Conservation (phyloP, 371 early-diverging fungal genomes). For the Mortierella sp. region DNA sequence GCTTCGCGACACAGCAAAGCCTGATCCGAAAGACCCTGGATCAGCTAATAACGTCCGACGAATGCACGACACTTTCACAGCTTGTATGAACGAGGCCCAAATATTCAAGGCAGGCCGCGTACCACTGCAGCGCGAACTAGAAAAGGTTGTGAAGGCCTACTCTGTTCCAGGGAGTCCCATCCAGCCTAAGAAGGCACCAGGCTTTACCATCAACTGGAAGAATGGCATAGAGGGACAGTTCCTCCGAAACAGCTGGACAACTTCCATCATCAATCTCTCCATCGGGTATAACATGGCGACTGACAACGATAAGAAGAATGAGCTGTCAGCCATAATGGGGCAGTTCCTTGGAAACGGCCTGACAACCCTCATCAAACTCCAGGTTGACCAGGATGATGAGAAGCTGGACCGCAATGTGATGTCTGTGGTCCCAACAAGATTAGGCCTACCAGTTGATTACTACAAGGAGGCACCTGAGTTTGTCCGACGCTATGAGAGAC, state of each 20-base stretch:
- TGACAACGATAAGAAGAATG: background rate
- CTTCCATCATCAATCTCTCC: no score
- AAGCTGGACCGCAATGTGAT: constrained; percentile 57
- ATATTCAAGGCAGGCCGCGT: constrained; percentile 56
- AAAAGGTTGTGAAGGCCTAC: constrained; percentile 47
- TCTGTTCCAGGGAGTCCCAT: constrained; percentile 16
- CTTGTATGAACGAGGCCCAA: constrained; percentile 64
- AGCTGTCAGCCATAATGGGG: constrained; percentile 23
- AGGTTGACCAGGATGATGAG: constrained; percentile 53
- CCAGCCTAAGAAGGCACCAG: background rate
- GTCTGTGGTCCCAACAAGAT: constrained; percentile 54
- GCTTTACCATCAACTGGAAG: no score
- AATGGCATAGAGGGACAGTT: no score
- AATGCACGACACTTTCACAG: constrained; percentile 56
- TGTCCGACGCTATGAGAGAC: constrained; percentile 1
- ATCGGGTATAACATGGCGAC: background rate
- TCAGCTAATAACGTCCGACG: constrained; percentile 61
- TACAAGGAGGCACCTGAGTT: constrained; percentile 52
- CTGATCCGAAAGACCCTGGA: constrained; percentile 49
- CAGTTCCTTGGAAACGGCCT: constrained; percentile 14
- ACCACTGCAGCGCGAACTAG: constrained; percentile 58
- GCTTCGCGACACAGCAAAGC: constrained; percentile 28
- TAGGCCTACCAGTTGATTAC: constrained; percentile 62
- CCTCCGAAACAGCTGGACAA: no score
- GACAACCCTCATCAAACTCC: constrained; percentile 40